Evolutionary conservation across 495 filamentous ascomycete species (phyloP), one percentile per base, ranked within the genome.

Genomic region (Chaetomidium leptoderma): DNA sequence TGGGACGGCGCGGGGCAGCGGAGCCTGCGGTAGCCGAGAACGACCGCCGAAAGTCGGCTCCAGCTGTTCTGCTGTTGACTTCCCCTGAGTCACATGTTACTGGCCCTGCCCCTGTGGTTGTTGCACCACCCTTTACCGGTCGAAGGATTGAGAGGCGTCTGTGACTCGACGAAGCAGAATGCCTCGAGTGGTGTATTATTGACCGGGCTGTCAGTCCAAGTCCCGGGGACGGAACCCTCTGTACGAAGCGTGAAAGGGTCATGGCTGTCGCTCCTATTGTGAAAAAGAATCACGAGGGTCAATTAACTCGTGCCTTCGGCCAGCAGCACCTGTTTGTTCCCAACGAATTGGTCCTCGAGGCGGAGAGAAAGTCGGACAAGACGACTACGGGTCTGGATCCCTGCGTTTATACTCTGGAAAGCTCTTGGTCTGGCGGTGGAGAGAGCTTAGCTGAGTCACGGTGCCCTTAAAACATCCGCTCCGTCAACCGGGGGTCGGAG

Each of bases 1-100:
- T 29, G 53, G 46, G 42, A 54, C 59, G 40, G 17, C 52, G 59
- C 48, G 59, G 59, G 59, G 59, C 59, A 57, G 59, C 53, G 53
- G 59, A 49, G 59, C 49, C 30, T 14, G 29, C 32, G 48, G 39
- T 54, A 61, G 40, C 59, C 59, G 59, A 61, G 48, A 16, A 33
- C 23, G 36, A 46, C 60, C 55, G 55, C 55, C 50, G 50, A 58
- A 58, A 50, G 17, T 43, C 60, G 60, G 60, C 52, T 33, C 8
- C 16, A 2, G 4, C 26, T 40, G 42, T 44, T n/a, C 24, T 29
- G 21, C 4, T 45, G 50, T 55, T 42, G 43, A 46, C 53, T 27
- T 55, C 52, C 44, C 43, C 58, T 50, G 52, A n/a, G 27, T 55
- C 52, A 44, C 52, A 45, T 43, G 50, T 10, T 30, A 24, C 24